Evolutionary conservation across 176 grass and related monocot species (phyloP).

Genomic region (Microstegium vimineum): DNA sequence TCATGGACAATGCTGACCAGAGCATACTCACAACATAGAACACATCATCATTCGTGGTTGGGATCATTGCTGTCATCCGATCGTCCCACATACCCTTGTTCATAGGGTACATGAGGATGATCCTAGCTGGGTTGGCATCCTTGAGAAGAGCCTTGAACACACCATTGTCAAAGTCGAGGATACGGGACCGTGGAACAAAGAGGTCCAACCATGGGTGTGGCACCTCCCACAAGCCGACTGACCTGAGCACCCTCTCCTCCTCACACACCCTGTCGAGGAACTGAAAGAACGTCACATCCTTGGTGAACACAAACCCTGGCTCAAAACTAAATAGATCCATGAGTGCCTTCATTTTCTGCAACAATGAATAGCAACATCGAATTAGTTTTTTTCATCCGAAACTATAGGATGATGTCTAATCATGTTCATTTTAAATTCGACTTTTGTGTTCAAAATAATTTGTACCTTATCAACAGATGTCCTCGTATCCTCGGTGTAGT

Average conservation of each 20-base stretch:
- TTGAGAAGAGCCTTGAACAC: constrained; percentile 42
- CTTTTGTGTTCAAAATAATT: not conserved
- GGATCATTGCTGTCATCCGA: constrained; percentile 26
- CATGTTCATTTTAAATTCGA: too few relatives aligned
- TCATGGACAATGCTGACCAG: not conserved
- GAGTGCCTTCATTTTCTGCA: constrained; percentile 22
- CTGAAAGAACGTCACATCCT: constrained; percentile 29
- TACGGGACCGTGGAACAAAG: constrained; percentile 45
- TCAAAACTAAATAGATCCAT: constrained; percentile 26
- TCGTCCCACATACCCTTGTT: constrained; percentile 42
- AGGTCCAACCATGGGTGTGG: constrained; percentile 67
- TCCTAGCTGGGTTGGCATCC: constrained; percentile 12
- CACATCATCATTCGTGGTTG: not conserved
- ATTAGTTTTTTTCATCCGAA: not conserved
- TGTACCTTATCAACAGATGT: constrained; percentile 18
- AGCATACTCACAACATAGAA: constrained; percentile 50
- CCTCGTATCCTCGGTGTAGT: constrained; percentile 36
- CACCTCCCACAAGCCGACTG: constrained; percentile 33
- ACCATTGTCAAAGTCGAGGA: constrained; percentile 43
- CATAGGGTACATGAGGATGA: constrained; percentile 68
- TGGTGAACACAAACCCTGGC: constrained; percentile 40
- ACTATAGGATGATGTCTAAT: too few relatives aligned
- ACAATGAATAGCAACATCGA: not conserved
- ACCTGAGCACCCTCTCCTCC: constrained; percentile 34
- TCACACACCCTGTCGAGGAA: constrained; percentile 48